Evolutionary conservation across 2,329 filamentous ascomycete species (phyloP), one percentile per base, ranked within the genome.

Genomic region (Stachybotrys chartarum): DNA sequence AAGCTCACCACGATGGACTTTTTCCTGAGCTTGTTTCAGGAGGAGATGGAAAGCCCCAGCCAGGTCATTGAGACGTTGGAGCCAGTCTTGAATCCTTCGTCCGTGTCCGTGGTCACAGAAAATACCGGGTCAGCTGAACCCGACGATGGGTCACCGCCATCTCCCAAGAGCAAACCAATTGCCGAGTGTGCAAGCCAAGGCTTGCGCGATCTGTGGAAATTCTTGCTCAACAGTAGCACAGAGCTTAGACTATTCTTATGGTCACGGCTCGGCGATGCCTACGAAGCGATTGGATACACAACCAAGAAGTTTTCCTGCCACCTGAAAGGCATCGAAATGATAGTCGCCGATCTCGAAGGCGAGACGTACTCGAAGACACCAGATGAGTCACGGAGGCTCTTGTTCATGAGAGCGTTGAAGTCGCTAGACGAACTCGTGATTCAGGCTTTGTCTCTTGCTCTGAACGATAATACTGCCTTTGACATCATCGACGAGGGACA

Each of bases 1-100:
- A 91, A 92, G 64, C 79, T 97, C 39, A 96, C 90, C 14, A 97
- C 93, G 0, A 94, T 96, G 83, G 93, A 97, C 66, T 97, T 97
- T 69, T 97, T 99, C 70, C 79, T 91, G 52, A 90, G 86, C 44
- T 82, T 99, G 1, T 97, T 97, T 67, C 88, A 90, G 57, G 86
- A 91, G 44, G 88, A 94, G 56, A 82, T 86, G 56, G 85, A 87
- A 50, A 87, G 97, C 61, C 90, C 93, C 0, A 82, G 93, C 12
- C 81, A 86, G 6, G 84, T 97, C 18, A 97, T 99, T 56, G 91
- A 97, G 65, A 94, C 86, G 31, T 75, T 99, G 42, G 94, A 99
- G 65, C 94, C 94, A 5, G 88, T 99, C 10, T 77, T 99, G 6
- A 93, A 97, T 59, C 86, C 88, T 0, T 75, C 79, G 5, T 78